These are phyloP conservation scores for Gossypium anomalum DNA, from an alignment of 345 rosid species.

Conservation along the genomic window DNA sequence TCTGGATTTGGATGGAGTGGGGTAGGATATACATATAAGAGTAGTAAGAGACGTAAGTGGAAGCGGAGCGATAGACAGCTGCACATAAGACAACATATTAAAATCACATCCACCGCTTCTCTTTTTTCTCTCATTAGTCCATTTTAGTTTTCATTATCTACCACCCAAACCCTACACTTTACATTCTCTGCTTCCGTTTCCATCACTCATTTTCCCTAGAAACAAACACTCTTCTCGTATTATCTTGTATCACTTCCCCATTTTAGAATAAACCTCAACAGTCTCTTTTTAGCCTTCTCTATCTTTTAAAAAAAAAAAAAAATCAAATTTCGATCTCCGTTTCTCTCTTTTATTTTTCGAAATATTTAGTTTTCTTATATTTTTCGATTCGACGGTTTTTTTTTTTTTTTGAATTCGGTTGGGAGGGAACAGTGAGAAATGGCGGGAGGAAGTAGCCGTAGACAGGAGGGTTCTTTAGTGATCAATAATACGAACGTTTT, in stretches of 20 bases:
- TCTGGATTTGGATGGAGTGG: no score
- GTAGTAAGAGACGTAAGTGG: no score
- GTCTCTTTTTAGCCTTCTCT: background rate
- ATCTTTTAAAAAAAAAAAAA: background rate
- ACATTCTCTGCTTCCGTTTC: background rate
- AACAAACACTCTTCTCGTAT: background rate
- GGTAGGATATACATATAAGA: no score
- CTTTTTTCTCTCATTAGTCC: no score
- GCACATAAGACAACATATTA: no score
- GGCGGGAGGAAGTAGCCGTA: conserved; percentile 50
- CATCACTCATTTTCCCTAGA: background rate
- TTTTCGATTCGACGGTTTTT: conserved; percentile 1
- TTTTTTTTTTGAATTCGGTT: background rate
- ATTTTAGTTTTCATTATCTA: no score
- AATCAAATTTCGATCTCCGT: background rate
- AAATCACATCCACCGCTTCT: no score
- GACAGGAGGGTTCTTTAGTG: conserved; percentile 47
- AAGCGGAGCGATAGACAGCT: no score
- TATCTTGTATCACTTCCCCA: background rate
- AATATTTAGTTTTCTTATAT: background rate
- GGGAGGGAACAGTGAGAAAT: conserved; percentile 19
- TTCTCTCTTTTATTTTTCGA: background rate
- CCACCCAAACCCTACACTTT: no score
- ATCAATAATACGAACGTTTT: conserved; percentile 54
- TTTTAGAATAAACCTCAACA: background rate